A percentile compares a stretch with the other conserved stretches of the same genome.
These are phyloP conservation scores for Parachaetomium inaequale DNA, from an alignment of 495 filamentous ascomycete genomes.

Conservation along the genomic window DNA sequence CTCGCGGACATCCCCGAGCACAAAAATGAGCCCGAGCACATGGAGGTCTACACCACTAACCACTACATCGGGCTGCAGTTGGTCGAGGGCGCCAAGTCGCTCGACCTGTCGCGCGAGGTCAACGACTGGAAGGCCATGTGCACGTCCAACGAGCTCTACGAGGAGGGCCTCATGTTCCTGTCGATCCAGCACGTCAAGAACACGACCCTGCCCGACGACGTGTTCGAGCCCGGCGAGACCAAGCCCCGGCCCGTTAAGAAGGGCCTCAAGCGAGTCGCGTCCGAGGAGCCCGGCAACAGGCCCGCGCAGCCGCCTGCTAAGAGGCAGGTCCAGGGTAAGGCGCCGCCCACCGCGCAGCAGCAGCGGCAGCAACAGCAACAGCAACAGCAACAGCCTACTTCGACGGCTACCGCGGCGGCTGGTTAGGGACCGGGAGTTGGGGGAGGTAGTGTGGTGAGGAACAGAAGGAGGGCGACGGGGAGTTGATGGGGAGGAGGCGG, in stretches of 20 bases:
- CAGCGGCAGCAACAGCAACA: neutral
- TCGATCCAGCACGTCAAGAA: conserved; percentile 72
- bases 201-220: conserved; percentile 80
- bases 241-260: conserved; percentile 63
- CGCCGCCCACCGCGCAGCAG: neutral
- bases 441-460: neutral
- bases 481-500: neutral
- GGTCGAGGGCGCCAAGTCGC: conserved; percentile 49
- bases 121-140: conserved; percentile 70
- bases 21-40: conserved; percentile 17
- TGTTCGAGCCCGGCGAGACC: conserved; percentile 78
- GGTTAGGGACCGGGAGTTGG: neutral
- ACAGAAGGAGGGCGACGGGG: neutral
- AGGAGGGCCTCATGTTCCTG: conserved; percentile 56
- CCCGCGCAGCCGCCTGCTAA: conserved; percentile 6
- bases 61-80: conserved; percentile 37
- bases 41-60: conserved; percentile 33
- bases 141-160: conserved; percentile 61
- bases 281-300: conserved; percentile 14
- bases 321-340: neutral
- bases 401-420: neutral
- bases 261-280: conserved; percentile 31
- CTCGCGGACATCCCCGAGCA: conserved; percentile 28
- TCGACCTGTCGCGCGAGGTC: conserved; percentile 69
- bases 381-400: neutral